Evolutionary conservation across 495 filamentous ascomycete species (phyloP), one percentile per base, ranked within the genome.

Genomic region (Penicillium fimorum): DNA sequence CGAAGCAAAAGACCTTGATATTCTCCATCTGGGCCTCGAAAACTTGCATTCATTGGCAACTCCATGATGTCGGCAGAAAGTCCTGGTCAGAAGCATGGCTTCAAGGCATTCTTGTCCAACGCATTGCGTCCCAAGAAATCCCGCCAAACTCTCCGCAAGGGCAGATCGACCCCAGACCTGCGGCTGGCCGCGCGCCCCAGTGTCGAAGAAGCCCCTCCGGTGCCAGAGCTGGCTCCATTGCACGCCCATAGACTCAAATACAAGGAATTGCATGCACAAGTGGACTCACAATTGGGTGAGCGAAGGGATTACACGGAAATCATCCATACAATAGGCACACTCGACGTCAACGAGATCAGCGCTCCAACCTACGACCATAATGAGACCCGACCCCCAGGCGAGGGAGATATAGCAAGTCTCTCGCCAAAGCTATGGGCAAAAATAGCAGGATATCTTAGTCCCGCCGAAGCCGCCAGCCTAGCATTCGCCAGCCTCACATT

Each of bases 221-320:
- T 75, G 65, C 74, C 73, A 11, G 49, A 65, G 15, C 55, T 76
- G 3, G 67, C 76, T 13, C 74, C 74, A 1, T 61, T 77, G 33
- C 59, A 74, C 38, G 67, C 66, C 22, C 76, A 78, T 47, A 64
- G 71, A 40, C 50, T 63, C n/a, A 77, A 76, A 56, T 78, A 78
- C 58, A 58, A 54, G 43, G 54, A 64, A 10, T 27, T 61, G 1
- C 66, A 71, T 47, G 59, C 65, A 3, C 55, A 68, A 25, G 53
- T 74, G 6, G 76, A 82, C 50, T 68, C 66, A 1, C 77, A 82
- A 55, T 66, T 78, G n/a, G 79, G 79, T 7, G 79, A 82, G 54
- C 65, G 66, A 50, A 62, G 62, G 48, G 78, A 82, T 57, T 75
- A 78, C 46, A 81, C 79, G 0, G 67, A 71, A 11, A 72, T 80